Evolutionary conservation across 2,329 filamentous ascomycete species (phyloP).

Genomic region (Alternaria ethzedia): DNA sequence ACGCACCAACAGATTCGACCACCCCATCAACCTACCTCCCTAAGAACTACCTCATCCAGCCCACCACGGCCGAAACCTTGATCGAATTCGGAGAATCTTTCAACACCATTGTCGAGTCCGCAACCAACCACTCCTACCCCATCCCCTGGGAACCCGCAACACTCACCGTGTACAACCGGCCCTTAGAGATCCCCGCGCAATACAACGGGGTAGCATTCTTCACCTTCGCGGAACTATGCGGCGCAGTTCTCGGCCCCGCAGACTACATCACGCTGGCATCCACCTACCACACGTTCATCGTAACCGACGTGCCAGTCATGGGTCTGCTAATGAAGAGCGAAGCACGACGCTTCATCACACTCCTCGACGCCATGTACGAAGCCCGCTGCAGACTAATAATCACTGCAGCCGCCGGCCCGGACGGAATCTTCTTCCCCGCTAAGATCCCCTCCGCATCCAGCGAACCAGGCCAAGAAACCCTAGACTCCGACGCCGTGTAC

Average conservation of each 20-base stretch:
- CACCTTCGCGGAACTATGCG: slow-evolving; percentile 72
- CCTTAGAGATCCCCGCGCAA: slow-evolving; percentile 64
- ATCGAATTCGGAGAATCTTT: slow-evolving; percentile 27
- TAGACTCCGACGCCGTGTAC: slow-evolving; percentile 61
- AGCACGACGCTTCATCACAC: slow-evolving; percentile 78
- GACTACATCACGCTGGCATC: slow-evolving; percentile 85
- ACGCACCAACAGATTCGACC: neutral
- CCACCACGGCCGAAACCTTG: slow-evolving; percentile 29
- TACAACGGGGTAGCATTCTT: slow-evolving; percentile 66
- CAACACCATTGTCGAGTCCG: slow-evolving; percentile 29
- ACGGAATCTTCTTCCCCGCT: slow-evolving; percentile 76
- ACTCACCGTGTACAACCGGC: slow-evolving; percentile 68
- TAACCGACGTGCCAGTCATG: slow-evolving; percentile 73
- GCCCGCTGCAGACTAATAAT: slow-evolving; percentile 78
- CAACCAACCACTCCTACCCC: slow-evolving; percentile 39
- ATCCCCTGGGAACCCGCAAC: slow-evolving; percentile 54
- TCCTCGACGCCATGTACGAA: slow-evolving; percentile 79
- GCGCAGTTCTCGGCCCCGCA: slow-evolving; percentile 70
- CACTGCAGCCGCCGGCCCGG: slow-evolving; percentile 70
- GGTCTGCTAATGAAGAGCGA: slow-evolving; percentile 77
- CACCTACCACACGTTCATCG: slow-evolving; percentile 77
- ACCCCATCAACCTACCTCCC: slow-evolving; percentile 21
- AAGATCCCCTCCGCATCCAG: slow-evolving; percentile 10
- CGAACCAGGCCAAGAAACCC: slow-evolving; percentile 6
- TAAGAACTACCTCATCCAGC: slow-evolving; percentile 45